Base-by-base conservation (phyloP, 202 grass and related monocot genomes). In the Panicum virgatum region DNA sequence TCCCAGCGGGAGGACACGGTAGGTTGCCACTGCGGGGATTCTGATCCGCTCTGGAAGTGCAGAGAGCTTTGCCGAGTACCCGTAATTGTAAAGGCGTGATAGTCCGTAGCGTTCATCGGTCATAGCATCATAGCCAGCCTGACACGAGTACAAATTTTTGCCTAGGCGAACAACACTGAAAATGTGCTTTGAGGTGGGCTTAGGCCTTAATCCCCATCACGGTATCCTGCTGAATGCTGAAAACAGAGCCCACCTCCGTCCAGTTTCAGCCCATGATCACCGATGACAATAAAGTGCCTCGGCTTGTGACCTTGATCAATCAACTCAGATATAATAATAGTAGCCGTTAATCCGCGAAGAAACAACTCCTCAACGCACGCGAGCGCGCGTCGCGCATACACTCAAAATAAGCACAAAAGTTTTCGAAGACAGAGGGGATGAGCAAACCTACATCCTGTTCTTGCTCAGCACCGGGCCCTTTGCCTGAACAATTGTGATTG, bases 391-490 rank as follows among this genome's bases (percentile, higher is more conserved):
- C 50, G 50, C 6, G 18, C 56, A 54, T 38, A 38, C 36, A 38
- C 2, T 1, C 23, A 27, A 58, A 42, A 27, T 12, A 22, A 34
- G 22, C 43, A 48, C 62, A 76, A 11, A 26, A 32, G 7, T 13
- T 77, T 46, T 63, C 19, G 25, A 46, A 79, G 60, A 52, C 18
- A 48, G 40, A 25, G n/a, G 43, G 29, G 47, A 75, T 20, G 11
- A 40, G 70, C 6, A 64, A 20, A 77, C 50, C 40, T 70, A 19
- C 79, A 71, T 46, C 79, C 85, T 77, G 46, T 70, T 71, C 37
- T 25, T 58, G 66, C 85, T 72, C 80, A 78, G 57, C 79, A 18
- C 34, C 16, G 73, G 47, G 7, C 46, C 66, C 80, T 82, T 64
- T n/a, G 27, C 66, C 38, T 58, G 57, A 73, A 48, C n/a, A 66